A percentile compares a stretch with the other conserved stretches of the same genome.
phyloP scores from a whole-genome alignment of 208 protist species.

The Leishmania martiniquensis region DNA sequence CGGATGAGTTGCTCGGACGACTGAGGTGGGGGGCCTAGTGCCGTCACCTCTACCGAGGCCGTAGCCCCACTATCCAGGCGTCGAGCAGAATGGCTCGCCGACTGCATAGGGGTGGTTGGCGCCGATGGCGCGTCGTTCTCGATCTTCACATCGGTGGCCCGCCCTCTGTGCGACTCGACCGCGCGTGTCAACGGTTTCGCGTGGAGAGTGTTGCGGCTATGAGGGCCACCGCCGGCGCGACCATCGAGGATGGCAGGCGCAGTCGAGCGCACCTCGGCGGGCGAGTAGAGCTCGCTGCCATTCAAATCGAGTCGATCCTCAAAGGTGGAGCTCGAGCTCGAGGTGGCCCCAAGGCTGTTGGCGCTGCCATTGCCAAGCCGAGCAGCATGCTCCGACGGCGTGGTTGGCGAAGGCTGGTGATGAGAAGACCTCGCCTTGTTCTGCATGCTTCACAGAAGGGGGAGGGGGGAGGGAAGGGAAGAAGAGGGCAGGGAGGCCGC shows the following conservation, averaged over 20 bases:
- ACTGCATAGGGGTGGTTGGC: background rate
- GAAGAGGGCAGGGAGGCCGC: too few relatives aligned
- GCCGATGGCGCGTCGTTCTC: conserved; percentile 10
- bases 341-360: background rate
- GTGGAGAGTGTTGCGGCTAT: background rate
- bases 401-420: background rate
- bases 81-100: conserved; percentile 4
- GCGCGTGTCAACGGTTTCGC: background rate
- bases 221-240: background rate
- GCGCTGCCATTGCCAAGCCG: background rate
- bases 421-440: background rate
- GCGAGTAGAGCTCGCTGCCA: conserved; percentile 9
- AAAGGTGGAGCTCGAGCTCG: conserved; percentile 18
- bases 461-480: background rate
- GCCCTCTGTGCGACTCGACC: background rate
- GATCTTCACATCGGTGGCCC: conserved; percentile 20
- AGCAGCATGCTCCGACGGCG: background rate
- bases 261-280: conserved; percentile 11
- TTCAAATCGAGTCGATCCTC: conserved; percentile 4
- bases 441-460: background rate
- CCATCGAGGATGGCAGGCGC: conserved; percentile 11
- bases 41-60: background rate
- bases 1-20: conserved; percentile 8
- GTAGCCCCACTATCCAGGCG: background rate
- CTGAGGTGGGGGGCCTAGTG: background rate